phyloP scores from a whole-genome alignment of 2,329 filamentous ascomycete species.

The Aureobasidium vineae region DNA sequence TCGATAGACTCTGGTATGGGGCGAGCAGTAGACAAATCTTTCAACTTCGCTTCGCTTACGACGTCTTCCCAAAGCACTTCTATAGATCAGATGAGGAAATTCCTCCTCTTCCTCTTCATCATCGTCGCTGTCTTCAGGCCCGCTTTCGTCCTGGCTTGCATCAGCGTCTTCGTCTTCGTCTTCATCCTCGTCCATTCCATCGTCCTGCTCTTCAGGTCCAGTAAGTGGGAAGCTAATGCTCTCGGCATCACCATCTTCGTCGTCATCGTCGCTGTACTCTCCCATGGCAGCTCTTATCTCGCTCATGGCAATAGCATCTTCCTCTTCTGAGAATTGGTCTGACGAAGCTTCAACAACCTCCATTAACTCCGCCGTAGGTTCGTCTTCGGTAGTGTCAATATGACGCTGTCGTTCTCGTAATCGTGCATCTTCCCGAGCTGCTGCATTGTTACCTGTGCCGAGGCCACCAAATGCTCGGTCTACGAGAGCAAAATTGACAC shows the following conservation, averaged over 20 bases:
- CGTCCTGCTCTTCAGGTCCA: background rate
- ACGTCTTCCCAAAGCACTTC: constrained; percentile 51
- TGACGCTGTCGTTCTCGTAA: constrained; percentile 46
- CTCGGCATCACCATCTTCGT: constrained; percentile 27
- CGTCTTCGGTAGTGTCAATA: constrained; percentile 46
- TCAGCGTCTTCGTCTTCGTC: constrained; percentile 34
- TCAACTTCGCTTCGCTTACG: constrained; percentile 54
- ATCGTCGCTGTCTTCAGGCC: constrained; percentile 30
- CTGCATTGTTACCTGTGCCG: constrained; percentile 45
- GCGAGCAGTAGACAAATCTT: constrained; percentile 53
- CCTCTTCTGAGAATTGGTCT: constrained; percentile 22
- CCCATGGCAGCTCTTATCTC: constrained; percentile 29
- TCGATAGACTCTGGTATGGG: constrained; percentile 57
- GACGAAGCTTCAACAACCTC: constrained; percentile 41
- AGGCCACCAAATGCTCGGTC: constrained; percentile 62
- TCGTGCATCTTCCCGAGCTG: constrained; percentile 44
- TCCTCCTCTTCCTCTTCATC: constrained; percentile 40
- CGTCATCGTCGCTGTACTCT: constrained; percentile 28
- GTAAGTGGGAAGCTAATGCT: background rate
- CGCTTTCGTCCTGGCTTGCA: constrained; percentile 25
- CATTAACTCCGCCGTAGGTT: constrained; percentile 37
- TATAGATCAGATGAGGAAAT: constrained; percentile 44
- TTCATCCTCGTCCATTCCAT: constrained; percentile 32
- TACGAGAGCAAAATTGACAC: constrained; percentile 57
- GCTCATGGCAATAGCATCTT: constrained; percentile 24